Evolutionary conservation across 2,329 filamentous ascomycete species (phyloP), one percentile per base, ranked within the genome.

Genomic region (Ceratocystis lukuohia): DNA sequence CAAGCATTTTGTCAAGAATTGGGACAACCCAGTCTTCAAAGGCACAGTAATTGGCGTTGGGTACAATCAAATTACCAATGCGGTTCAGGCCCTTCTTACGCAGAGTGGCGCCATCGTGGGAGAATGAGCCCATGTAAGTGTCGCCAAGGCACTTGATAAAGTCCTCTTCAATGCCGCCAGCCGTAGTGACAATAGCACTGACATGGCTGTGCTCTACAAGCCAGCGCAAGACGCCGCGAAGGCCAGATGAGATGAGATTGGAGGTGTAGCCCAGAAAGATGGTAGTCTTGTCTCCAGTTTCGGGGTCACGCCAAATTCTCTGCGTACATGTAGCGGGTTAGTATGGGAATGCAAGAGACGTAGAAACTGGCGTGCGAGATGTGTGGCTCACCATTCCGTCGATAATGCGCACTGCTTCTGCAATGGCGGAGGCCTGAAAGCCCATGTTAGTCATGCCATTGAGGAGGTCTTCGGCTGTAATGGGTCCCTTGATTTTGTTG

Each of bases 11-110:
- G 77, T 97, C 90, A n/a, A 99, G 80, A 71, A 99, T 95, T 1
- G 94, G 94, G 62, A 97, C 83, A 5, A 99, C 81, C 94, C 94
- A 99, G 78, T 99, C 94, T 75, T 99, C 94, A 72, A 99, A 99
- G 5, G 88, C 86, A 75, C 94, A 97, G 79, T 99, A 70, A 77
- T 99, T 99, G 75, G 86, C 89, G 75, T 99, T 99, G 5, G 94
- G 94, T 1, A 99, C 94, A 25, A 97, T 82, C 1, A 99, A 82
- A 73, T 99, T 97, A 64, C 94, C 94, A 72, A 99, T 97, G 41
- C 94, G 86, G 76, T 99, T 99, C 72, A 97, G 83, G 8, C 94
- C 94, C 74, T 90, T 88, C 69, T 85, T 82, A 48, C 94, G 89
- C 25, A 99, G 82, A 0, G 84, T 83, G 7, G 88, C 87, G 15